phyloP scores from a whole-genome alignment of 2,329 filamentous ascomycete genomes.

The Hypomyces perniciosus region DNA sequence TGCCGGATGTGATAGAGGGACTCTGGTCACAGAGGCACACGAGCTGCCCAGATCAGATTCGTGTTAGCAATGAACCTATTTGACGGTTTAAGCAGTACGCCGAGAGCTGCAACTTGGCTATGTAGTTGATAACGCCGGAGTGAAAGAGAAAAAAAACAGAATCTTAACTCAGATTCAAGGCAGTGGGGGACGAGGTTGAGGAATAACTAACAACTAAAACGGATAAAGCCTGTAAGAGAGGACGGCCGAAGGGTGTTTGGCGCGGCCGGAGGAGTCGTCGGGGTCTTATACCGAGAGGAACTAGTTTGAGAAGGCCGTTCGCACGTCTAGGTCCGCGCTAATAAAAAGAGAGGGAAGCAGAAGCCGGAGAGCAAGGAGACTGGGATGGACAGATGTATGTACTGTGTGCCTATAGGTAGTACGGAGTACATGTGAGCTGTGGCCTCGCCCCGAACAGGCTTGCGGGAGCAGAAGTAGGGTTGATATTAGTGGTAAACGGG shows the following conservation, averaged over 20 bases:
- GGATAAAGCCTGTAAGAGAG: slow-evolving; percentile 7
- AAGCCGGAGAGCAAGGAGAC: neutral
- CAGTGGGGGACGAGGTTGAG: slow-evolving; percentile 5
- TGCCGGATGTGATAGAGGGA: slow-evolving; percentile 7
- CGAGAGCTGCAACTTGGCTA: neutral
- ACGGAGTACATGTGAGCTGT: neutral
- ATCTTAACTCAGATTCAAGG: slow-evolving; percentile 2
- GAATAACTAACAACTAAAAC: slow-evolving; percentile 4
- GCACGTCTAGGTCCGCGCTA: slow-evolving; percentile 8
- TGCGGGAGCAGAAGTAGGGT: neutral
- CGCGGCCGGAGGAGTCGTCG: slow-evolving; percentile 9
- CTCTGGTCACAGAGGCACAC: neutral
- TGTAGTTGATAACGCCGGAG: neutral
- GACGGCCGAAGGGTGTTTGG: slow-evolving; percentile 7
- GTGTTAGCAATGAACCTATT: neutral
- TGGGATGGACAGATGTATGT: slow-evolving; percentile 1
- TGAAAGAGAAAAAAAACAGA: neutral
- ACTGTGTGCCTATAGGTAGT: neutral
- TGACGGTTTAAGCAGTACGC: slow-evolving; percentile 1
- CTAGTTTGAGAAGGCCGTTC: slow-evolving; percentile 6
- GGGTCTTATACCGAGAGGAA: slow-evolving; percentile 14
- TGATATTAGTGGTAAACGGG: neutral
- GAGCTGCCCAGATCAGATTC: slow-evolving; percentile 2
- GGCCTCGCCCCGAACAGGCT: neutral
- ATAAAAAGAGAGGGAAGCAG: neutral